Base-by-base conservation (phyloP, 495 filamentous ascomycete genomes). In the Penicillium subrubescens region DNA sequence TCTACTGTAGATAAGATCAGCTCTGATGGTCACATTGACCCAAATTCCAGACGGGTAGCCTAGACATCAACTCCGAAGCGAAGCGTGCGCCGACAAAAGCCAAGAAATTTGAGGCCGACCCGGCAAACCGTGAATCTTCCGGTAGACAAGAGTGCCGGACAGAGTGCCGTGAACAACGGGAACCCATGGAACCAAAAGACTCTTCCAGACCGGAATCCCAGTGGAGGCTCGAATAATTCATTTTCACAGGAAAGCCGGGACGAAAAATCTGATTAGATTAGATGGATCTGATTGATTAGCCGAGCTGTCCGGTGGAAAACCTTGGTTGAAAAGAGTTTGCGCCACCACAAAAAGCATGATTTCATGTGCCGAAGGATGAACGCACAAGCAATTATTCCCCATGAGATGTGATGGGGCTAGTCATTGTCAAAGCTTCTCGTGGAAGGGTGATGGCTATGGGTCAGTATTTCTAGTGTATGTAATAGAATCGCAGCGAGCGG, bases 201-300 rank as follows among this genome's bases (percentile, higher is more conserved):
- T 23, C n/a, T 5, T 8, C 19, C 31, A 39, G 48, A 52, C 48
- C 48, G 48, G 25, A 39, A 27, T 56, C 53, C 3, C 5, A 8
- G 15, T 31, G 2, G 31, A 33, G 31, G 8, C 31, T 12, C 21
- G 8, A 1, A 14, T 8, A 11, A n/a, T 27, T 7, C 8, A 33
- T 33, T 33, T 52, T 31, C 25, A 0, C 4, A 31, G 14, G 27
- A 52, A 52, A 17, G 27, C 27, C 21, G 1, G 56, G 23, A 31
- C 25, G 57, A 59, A 50, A 50, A 59, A 59, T 59, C 57, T 50
- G 57, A 59, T 59, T 59, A 59, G 57, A 59, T 59, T 37, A 34
- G 43, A 59, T 50, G 15, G 29, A 35, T 50, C 11, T 29, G 41
- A 31, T 59, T 48, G 39, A 48, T 50, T 50, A 48, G 41, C 57